These are phyloP conservation scores for Podospora bellae-mahoneyi DNA, from an alignment of 495 filamentous ascomycete species.

Conservation along the genomic window DNA sequence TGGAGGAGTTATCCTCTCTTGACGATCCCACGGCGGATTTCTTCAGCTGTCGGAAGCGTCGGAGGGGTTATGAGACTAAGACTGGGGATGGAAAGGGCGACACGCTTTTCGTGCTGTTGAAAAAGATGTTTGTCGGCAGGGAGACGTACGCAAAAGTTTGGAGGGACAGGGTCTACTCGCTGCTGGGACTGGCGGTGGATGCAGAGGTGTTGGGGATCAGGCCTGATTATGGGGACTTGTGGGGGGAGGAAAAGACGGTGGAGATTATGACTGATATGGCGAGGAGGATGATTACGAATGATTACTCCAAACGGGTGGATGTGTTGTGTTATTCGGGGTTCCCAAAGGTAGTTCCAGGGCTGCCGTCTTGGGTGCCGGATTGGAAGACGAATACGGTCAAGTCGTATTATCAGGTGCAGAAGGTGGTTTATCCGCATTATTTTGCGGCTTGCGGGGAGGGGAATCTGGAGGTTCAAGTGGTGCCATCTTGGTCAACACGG, in stretches of 20 bases:
- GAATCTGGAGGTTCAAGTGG: background rate
- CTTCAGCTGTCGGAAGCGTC: background rate
- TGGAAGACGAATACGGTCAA: background rate
- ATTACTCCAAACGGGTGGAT: background rate
- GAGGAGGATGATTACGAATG: conserved; percentile 16
- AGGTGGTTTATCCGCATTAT: background rate
- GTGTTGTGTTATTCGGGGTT: conserved; percentile 14
- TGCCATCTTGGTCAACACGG: background rate
- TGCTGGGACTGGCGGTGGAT: conserved; percentile 19
- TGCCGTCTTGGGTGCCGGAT: conserved; percentile 24
- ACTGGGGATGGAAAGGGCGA: background rate
- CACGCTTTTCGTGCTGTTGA: conserved; percentile 12
- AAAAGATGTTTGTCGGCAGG: conserved; percentile 7
- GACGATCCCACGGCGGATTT: background rate
- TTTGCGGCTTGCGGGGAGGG: conserved; percentile 12
- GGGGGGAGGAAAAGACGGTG: background rate
- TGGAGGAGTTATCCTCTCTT: background rate
- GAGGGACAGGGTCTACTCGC: conserved; percentile 18
- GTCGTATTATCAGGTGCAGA: conserved; percentile 2
- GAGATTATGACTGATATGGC: conserved; percentile 9
- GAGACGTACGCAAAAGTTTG: conserved; percentile 1
- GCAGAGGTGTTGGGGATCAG: conserved; percentile 15
- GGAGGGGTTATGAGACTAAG: background rate
- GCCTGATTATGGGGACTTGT: conserved; percentile 12
- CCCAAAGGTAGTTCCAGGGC: conserved; percentile 4